Base-by-base conservation (phyloP, 2,329 filamentous ascomycete genomes). In the Trichoderma sp. region DNA sequence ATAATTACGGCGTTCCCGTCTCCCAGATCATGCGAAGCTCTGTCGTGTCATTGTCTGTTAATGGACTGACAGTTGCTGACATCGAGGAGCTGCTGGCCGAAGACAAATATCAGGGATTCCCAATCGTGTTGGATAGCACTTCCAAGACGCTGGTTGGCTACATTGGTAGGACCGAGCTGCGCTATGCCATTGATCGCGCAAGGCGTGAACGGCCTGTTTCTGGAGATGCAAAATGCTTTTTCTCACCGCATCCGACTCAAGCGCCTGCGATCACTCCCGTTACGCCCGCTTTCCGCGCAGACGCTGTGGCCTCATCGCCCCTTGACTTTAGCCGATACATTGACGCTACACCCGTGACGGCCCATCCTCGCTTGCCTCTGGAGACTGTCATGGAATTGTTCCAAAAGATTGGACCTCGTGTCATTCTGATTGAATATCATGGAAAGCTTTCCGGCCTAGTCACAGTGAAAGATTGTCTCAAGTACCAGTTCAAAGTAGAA, bases 351-450 rank as follows among this genome's bases (percentile, higher is more conserved):
- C 96, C 96, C 0, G 88, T 99, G 2, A 92, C 94, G 0, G 94
- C 94, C 0, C 96, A 99, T 76, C 96, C 96, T 0, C 89, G 93
- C 1, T 88, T 98, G 0, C 92, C 95, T 0, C 88, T 99, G 0
- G 96, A 99, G 81, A 99, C 96, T 0, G 95, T 97, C 37, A 97
- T 99, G 94, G 96, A 99, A 77, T 85, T 99, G 13, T 99, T 99
- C 84, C 95, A 95, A 79, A 99, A 98, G 82, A 96, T 99, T 78
- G 96, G 96, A 0, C 96, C 95, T 0, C 88, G 96, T 1, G 94
- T 97, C 6, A 95, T 99, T 61, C 85, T 99, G 4, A 91, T 97
- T 49, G 96, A 99, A 79, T 91, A 97, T 77, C 91, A 92, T 70
- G 96, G 96, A 16, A 88, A 88, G 61, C 85, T 99, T 2, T 88